Conservation (phyloP, 2,329 filamentous ascomycete genomes). For the Fusarium brevicatenulatum region DNA sequence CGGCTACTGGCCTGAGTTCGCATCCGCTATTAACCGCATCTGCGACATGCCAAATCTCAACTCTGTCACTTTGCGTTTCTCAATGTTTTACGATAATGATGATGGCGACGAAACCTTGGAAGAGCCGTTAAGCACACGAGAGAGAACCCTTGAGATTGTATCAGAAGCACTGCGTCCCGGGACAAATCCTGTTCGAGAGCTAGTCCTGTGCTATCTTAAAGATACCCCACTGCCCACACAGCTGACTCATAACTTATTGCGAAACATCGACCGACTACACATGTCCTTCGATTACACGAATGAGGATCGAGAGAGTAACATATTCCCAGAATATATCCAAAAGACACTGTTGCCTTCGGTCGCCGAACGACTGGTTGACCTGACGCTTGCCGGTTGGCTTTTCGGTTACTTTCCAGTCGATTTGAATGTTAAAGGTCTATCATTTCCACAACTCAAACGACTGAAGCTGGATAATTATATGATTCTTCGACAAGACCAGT, state of each 20-base stretch:
- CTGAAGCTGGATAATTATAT: conserved; percentile 23
- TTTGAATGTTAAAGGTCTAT: conserved; percentile 34
- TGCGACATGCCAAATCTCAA: conserved; percentile 4
- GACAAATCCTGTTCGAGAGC: too few species aligned
- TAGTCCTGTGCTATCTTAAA: too few species aligned
- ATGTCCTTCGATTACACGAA: too few species aligned
- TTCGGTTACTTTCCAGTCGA: background rate
- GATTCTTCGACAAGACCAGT: conserved; percentile 36
- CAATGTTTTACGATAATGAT: background rate
- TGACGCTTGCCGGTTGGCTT: conserved; percentile 24
- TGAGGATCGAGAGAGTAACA: too few species aligned
- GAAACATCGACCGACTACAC: too few species aligned
- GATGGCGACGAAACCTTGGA: too few species aligned
- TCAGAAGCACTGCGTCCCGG: too few species aligned
- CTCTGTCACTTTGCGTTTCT: background rate
- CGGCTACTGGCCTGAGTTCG: background rate
- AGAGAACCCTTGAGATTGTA: too few species aligned
- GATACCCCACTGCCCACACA: too few species aligned
- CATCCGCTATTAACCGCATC: background rate
- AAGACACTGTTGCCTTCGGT: conserved; percentile 16
- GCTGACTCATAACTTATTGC: too few species aligned
- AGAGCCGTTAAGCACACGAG: too few species aligned
- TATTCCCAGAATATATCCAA: too few species aligned
- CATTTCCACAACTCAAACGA: conserved; percentile 31
- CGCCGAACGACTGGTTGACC: conserved; percentile 27